These are phyloP conservation scores for Pestalotiopsis sp. DNA, from an alignment of 2,329 filamentous ascomycete species.

Conservation along the genomic window DNA sequence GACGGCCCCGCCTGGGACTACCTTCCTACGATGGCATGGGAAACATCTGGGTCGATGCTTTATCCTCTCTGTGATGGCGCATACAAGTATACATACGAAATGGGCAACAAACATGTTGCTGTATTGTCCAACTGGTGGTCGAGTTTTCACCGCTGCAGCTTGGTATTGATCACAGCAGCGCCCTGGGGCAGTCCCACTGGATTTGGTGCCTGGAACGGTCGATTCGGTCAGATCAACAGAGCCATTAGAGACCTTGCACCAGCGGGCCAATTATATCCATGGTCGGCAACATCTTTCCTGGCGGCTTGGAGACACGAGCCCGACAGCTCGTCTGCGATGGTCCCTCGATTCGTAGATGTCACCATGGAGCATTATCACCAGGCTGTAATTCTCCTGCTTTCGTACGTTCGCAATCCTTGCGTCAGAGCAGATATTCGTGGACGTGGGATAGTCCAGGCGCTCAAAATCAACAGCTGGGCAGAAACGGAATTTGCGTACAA, in stretches of 20 bases:
- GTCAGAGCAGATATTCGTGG: neutral
- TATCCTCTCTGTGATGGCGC: no score
- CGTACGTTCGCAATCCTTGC: neutral
- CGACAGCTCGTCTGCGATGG: neutral
- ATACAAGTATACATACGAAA: no score
- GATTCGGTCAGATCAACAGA: neutral
- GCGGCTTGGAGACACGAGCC: neutral
- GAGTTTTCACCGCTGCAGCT: no score
- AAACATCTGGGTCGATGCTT: no score
- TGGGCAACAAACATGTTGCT: no score
- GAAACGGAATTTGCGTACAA: neutral
- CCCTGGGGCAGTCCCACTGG: no score
- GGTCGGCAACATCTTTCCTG: neutral
- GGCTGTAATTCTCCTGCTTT: neutral
- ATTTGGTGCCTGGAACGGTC: neutral
- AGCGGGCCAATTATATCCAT: neutral
- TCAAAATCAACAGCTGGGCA: neutral
- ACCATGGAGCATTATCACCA: neutral
- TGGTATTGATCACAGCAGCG: no score
- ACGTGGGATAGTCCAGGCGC: neutral
- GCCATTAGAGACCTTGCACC: neutral
- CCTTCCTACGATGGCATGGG: no score
- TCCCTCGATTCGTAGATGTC: neutral
- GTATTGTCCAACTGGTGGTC: no score
- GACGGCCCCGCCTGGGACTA: no score